These are phyloP conservation scores for Mortierella polycephala DNA, from an alignment of 371 early-diverging fungal species.

Conservation along the genomic window DNA sequence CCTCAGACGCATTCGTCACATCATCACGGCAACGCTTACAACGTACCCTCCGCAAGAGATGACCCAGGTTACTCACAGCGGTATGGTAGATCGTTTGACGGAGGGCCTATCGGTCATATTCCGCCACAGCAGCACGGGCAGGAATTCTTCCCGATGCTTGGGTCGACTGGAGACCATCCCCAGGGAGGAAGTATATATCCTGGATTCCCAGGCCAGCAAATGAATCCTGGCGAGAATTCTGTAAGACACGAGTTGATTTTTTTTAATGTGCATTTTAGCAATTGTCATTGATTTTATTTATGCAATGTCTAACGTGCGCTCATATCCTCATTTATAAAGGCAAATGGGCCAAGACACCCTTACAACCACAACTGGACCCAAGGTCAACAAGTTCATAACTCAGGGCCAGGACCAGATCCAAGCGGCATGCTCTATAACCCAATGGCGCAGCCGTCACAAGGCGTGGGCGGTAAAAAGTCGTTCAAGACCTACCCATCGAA, in stretches of 20 bases:
- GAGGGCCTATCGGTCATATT: constrained; percentile 5
- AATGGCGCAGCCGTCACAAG: constrained; percentile 8
- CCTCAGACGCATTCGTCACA: constrained; percentile 33
- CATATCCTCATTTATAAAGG: constrained; percentile 7
- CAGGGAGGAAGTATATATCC: constrained; percentile 11
- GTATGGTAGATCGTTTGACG: constrained; percentile 23
- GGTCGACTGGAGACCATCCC: constrained; percentile 15
- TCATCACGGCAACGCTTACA: constrained; percentile 18
- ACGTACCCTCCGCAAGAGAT: constrained; percentile 20
- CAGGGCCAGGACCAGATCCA: constrained; percentile 21
- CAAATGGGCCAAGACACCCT: constrained; percentile 15
- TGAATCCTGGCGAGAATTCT: constrained; percentile 19
- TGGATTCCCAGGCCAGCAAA: constrained; percentile 20
- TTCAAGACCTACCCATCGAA: constrained; percentile 20
- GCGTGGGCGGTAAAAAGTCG: constrained; percentile 22
- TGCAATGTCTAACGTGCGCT: neutral
- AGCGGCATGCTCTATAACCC: constrained; percentile 19
- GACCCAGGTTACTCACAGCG: constrained; percentile 33
- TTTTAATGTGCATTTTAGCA: too few relatives aligned
- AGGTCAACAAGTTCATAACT: constrained; percentile 5
- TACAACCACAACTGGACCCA: constrained; percentile 36
- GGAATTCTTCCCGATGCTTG: constrained; percentile 22
- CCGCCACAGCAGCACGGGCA: constrained; percentile 15
- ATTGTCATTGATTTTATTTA: neutral
- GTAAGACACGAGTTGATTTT: constrained; percentile 20